Base-by-base conservation (phyloP, 2,329 filamentous ascomycete species). In the Epichloe aotearoae region DNA sequence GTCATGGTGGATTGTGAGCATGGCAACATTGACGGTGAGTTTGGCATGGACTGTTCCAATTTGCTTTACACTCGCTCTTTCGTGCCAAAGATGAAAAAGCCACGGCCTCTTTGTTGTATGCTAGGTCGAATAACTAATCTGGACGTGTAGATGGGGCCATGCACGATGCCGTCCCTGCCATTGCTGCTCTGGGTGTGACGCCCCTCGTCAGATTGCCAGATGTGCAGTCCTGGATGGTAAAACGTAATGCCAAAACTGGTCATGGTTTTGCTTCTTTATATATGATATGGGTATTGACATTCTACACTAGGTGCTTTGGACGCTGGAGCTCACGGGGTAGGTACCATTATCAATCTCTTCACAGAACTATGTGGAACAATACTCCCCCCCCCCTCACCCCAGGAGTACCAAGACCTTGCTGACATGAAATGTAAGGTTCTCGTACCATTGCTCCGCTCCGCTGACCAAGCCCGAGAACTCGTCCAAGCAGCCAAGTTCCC, bases 1-100 rank as follows among this genome's bases (percentile, higher is more conserved):
- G 76, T 87, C 10, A 69, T 84, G 62, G 76, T 77, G 47, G 75
- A 76, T 54, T 74, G 73, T 51, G 75, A 75, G 57, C 75, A 77
- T 57, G 75, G 75, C 8, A 74, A 72, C 54, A 65, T 77, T 52
- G 72, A 73, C 38, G 74, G 69, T 71, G 57, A 36, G 58, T 48
- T 10, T n/a, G 36, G 14, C 5, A 38, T 14, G 3, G 15, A n/a
- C 36, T 38, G 6, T n/a, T 14, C 14, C 6, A 26, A 43, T 43
- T 20, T 23, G 11, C 14, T 46, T 30, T 30, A 30, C 10, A 30
- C 30, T 30, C 30, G 30, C 30, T 30, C 30, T 10, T 30, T 30
- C 3, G 30, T 11, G 30, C 30, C 30, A 30, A 10, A 11, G 30
- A 30, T 30, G 30, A 30, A 30, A 30, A 30, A 10, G 10, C 3